phyloP scores from a whole-genome alignment of 2,329 filamentous ascomycete species.

The Knoxdaviesia proteae region DNA sequence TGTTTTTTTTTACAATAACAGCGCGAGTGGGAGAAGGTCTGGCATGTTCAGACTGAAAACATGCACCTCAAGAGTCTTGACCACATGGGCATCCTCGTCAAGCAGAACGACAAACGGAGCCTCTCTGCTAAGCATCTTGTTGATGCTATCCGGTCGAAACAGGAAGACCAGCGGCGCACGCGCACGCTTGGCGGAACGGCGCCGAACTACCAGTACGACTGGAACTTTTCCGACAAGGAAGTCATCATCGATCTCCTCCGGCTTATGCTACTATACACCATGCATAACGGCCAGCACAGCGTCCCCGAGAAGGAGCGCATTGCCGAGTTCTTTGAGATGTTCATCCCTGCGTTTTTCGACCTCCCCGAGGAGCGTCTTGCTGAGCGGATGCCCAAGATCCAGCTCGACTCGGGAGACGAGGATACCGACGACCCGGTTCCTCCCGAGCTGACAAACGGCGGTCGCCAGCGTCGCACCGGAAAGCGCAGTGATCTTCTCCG shows the following conservation, averaged over 20 bases:
- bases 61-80: constrained; percentile 94
- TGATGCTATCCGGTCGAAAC: constrained; percentile 76
- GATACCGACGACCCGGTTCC: constrained; percentile 54
- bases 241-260: constrained; percentile 42
- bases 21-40: constrained; percentile 97
- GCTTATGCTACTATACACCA: constrained; percentile 41
- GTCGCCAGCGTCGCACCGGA: constrained; percentile 43
- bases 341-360: constrained; percentile 58
- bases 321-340: constrained; percentile 54
- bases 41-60: constrained; percentile 84
- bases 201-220: constrained; percentile 53
- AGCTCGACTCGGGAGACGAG: constrained; percentile 52
- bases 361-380: constrained; percentile 49
- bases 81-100: constrained; percentile 83
- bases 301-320: constrained; percentile 54
- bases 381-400: constrained; percentile 45
- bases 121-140: constrained; percentile 80
- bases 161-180: constrained; percentile 69
- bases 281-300: constrained; percentile 50
- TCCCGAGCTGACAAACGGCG: constrained; percentile 46
- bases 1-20: constrained; percentile 12
- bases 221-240: constrained; percentile 50
- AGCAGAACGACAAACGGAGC: constrained; percentile 74
- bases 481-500: constrained; percentile 69
- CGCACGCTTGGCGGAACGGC: constrained; percentile 40